Percentiles rank a stretch among this genome's conserved stretches.
phyloP scores from a whole-genome alignment of 129 eudicot species.

The Saussurea involucrata region DNA sequence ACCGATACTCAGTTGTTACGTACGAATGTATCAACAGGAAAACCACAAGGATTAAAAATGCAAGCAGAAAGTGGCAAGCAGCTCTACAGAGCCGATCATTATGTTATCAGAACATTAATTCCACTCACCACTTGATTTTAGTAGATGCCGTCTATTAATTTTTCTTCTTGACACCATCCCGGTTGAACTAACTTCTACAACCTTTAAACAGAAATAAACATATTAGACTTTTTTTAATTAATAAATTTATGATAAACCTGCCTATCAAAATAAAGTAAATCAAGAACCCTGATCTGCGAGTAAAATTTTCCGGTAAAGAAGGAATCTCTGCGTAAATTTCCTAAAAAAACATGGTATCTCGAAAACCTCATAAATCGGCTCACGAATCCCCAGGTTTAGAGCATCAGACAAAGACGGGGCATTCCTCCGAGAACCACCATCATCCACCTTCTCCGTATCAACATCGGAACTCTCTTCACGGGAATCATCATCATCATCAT shows the following conservation, averaged over 20 bases:
- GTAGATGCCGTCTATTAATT: conserved; percentile 70
- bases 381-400: conserved; percentile 76
- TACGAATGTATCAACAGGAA: not conserved
- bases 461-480: conserved; percentile 22
- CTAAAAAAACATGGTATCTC: not conserved
- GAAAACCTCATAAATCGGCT: conserved; percentile 81
- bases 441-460: conserved; percentile 21
- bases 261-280: not conserved
- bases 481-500: conserved; percentile 36
- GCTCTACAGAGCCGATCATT: not conserved
- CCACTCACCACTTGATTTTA: conserved; percentile 91
- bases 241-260: not conserved
- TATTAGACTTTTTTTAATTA: not conserved
- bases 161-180: conserved; percentile 83
- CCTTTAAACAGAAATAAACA: conserved; percentile 44
- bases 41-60: not conserved
- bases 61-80: not conserved
- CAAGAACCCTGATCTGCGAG: not conserved
- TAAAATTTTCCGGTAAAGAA: not conserved
- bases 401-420: conserved; percentile 34
- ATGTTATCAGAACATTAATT: not conserved
- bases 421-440: conserved; percentile 40
- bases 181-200: conserved; percentile 82
- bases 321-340: not conserved
- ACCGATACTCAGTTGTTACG: not conserved